Percentiles rank a stretch among this genome's conserved stretches.
Conservation (phyloP, 805 yeast species). For the Ogataea sp. region DNA sequence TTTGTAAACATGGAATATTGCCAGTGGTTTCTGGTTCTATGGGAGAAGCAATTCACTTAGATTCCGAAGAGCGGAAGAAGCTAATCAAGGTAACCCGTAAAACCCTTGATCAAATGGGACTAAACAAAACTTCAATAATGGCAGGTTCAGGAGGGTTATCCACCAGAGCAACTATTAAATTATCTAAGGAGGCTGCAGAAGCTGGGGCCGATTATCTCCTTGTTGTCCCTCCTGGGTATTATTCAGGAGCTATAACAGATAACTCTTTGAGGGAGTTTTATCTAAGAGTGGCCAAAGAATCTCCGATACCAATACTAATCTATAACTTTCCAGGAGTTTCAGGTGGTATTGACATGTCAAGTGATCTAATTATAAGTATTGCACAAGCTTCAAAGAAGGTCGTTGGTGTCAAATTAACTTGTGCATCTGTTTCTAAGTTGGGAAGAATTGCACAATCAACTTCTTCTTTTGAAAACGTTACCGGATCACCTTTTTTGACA, state of each 20-base stretch:
- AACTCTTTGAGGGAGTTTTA: conserved; percentile 26
- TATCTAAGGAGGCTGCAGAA: conserved; percentile 16
- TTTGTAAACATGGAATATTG: conserved; percentile 20
- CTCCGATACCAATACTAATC: conserved; percentile 27
- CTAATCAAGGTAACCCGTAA: conserved; percentile 21
- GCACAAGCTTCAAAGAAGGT: conserved; percentile 6
- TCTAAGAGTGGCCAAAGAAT: conserved; percentile 21
- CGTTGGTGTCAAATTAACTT: conserved; percentile 10
- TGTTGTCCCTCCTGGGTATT: conserved; percentile 28
- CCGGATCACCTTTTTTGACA: conserved; percentile 7
- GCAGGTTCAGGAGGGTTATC: conserved; percentile 25
- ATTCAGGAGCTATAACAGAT: conserved; percentile 23
- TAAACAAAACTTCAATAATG: conserved; percentile 19
- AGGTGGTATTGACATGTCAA: conserved; percentile 21
- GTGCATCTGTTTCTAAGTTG: conserved; percentile 10
- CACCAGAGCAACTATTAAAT: conserved; percentile 21
- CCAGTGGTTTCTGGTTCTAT: conserved; percentile 31
- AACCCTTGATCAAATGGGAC: conserved; percentile 25
- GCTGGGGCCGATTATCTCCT: conserved; percentile 30
- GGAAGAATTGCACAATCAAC: conserved; percentile 9
- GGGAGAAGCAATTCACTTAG: conserved; percentile 31
- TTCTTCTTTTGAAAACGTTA: conserved; percentile 1
- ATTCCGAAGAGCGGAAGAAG: conserved; percentile 22
- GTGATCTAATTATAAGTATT: conserved; percentile 7
- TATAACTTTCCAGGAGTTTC: conserved; percentile 30